Evolutionary conservation across 345 rosid species (phyloP).

Genomic region (Carallia pectinifolia): DNA sequence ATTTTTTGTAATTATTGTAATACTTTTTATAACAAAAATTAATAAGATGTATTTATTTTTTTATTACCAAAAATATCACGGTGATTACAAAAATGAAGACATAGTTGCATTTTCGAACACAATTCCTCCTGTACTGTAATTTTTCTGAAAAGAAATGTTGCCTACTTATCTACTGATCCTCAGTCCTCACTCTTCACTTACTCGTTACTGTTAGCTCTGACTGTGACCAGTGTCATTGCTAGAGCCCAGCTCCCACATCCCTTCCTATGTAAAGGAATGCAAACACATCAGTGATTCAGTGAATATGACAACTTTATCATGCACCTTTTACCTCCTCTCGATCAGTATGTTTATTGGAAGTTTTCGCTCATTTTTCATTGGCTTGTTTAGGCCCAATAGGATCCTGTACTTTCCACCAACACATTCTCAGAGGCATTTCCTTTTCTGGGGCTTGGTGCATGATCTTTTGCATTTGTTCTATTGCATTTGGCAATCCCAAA

Average conservation of each 20-base stretch:
- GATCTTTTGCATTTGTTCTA: too few relatives aligned
- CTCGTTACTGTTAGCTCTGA: background rate
- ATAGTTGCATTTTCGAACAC: too few relatives aligned
- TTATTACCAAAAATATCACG: too few relatives aligned
- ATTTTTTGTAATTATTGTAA: too few relatives aligned
- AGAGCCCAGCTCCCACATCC: constrained; percentile 24
- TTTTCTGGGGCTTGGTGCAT: too few relatives aligned
- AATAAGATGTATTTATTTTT: too few relatives aligned
- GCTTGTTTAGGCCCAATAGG: background rate
- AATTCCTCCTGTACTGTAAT: too few relatives aligned
- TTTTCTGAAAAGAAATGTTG: background rate
- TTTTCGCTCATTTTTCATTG: background rate
- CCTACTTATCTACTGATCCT: background rate
- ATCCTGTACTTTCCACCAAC: background rate
- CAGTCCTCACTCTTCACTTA: background rate
- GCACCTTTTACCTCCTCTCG: background rate
- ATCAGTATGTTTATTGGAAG: background rate
- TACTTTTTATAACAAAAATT: too few relatives aligned
- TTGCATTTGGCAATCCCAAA: too few relatives aligned
- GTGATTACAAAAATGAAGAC: too few relatives aligned
- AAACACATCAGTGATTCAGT: background rate
- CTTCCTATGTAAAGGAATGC: constrained; percentile 24
- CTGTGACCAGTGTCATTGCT: constrained; percentile 2
- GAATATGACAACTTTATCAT: background rate
- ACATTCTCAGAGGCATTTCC: too few relatives aligned